A percentile compares a stretch with the other conserved stretches of the same genome.
These are phyloP conservation scores for Clarkia xantiana DNA, from an alignment of 345 rosid species.

Conservation along the genomic window DNA sequence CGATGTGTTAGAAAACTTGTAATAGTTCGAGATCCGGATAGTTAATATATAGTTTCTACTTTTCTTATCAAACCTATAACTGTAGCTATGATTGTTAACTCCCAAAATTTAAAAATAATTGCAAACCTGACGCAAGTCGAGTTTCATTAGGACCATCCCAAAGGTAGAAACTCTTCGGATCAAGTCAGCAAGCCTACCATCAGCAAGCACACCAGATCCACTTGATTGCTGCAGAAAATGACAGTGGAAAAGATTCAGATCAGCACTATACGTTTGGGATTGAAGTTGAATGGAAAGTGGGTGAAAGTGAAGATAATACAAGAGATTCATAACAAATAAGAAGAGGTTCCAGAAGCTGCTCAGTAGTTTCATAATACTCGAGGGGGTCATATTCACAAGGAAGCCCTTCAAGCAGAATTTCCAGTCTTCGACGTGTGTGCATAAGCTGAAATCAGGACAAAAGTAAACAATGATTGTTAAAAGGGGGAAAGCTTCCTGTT, in stretches of 20 bases:
- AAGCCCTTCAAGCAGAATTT: slow-evolving; percentile 82
- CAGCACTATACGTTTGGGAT: neutral
- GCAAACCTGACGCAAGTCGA: slow-evolving; percentile 88
- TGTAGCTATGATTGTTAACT: neutral
- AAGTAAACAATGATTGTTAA: neutral
- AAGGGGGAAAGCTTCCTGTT: too few species aligned
- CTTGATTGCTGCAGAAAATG: slow-evolving; percentile 53
- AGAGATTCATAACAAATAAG: slow-evolving; percentile 81
- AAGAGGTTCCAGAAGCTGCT: slow-evolving; percentile 74
- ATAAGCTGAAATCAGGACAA: slow-evolving; percentile 43
- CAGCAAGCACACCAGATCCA: slow-evolving; percentile 80
- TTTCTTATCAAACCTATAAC: slow-evolving; percentile 2
- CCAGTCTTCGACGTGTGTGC: slow-evolving; percentile 65
- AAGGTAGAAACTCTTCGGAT: slow-evolving; percentile 84
- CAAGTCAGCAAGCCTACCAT: slow-evolving; percentile 83
- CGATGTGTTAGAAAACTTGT: neutral
- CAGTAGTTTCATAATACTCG: slow-evolving; percentile 68
- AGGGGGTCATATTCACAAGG: slow-evolving; percentile 72
- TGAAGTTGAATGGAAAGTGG: neutral
- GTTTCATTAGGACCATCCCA: slow-evolving; percentile 89
- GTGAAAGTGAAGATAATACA: slow-evolving; percentile 20
- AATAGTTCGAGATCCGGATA: neutral
- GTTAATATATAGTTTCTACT: neutral
- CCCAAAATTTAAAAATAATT: neutral
- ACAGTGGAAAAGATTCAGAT: neutral